These are phyloP conservation scores for Fusarium begoniae DNA, from an alignment of 2,329 filamentous ascomycete species.

Conservation along the genomic window DNA sequence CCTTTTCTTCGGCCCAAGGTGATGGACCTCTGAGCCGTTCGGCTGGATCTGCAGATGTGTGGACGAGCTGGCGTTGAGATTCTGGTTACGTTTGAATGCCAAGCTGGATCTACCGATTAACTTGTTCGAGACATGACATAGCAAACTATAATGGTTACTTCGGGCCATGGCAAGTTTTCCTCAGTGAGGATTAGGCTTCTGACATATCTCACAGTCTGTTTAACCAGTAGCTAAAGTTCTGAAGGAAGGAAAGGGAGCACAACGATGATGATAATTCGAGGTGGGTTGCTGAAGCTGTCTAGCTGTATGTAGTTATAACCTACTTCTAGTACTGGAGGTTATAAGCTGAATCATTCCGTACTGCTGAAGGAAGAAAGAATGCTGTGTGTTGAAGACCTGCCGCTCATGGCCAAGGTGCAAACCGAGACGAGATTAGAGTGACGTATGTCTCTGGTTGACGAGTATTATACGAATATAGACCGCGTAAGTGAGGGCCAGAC, in stretches of 20 bases:
- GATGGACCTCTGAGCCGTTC: background rate
- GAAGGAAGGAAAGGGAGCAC: background rate
- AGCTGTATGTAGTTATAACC: background rate
- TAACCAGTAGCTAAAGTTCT: background rate
- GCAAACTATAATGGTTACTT: background rate
- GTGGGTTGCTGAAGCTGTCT: background rate
- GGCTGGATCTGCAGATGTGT: conserved; percentile 23
- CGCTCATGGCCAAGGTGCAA: background rate
- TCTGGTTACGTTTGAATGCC: conserved; percentile 16
- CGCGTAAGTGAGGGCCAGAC: background rate
- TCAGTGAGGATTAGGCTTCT: background rate
- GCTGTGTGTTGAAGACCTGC: background rate
- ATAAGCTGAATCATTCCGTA: conserved; percentile 2
- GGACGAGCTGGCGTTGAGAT: conserved; percentile 2
- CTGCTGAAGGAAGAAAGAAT: conserved; percentile 17
- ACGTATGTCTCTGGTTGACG: background rate
- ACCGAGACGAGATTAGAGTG: background rate
- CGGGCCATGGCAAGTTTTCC: background rate
- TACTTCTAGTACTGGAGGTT: background rate
- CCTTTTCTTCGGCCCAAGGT: background rate
- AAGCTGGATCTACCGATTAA: conserved; percentile 24
- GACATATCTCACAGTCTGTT: background rate
- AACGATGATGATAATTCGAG: background rate
- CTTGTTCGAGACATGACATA: conserved; percentile 1
- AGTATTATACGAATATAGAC: background rate